Evolutionary conservation across 2,329 filamentous ascomycete genomes (phyloP), one percentile per base, ranked within the genome.

Genomic region (Penicillium oxalicum): DNA sequence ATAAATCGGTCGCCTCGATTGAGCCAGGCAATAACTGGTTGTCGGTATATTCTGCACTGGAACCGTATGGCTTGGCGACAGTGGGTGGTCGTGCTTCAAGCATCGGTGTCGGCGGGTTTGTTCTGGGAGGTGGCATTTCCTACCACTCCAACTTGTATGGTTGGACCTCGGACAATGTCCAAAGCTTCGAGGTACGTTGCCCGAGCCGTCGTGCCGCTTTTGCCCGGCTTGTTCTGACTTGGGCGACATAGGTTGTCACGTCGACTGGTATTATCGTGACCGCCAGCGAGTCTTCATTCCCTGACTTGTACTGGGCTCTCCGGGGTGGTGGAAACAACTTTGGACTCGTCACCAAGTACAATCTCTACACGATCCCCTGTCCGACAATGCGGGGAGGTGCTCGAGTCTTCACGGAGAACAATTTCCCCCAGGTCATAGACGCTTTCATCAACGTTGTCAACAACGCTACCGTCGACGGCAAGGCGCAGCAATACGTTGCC

Each of bases 291-390:
- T 53, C 42, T 1, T 48, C 61, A 6, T 59, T 68, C 40, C 25
- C 61, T 1, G 70, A 74, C 42, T 62, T 74, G 0, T 74, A 64
- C 55, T 71, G 63, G 60, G 71, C 71, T 5, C 57, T 73, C 5
- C 61, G 65, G 9, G 72, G 71, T 8, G 71, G 71, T 9, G 67
- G 68, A 28, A 67, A 65, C 55, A 71, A 70, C 49, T 64, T 70
- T 45, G 63, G 57, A 26, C 60, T 71, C 36, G 66, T 72, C 46
- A 69, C 73, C 12, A 61, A 58, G 8, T 70, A 71, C 49, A 68
- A 73, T 24, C 58, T 77, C 11, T 61, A 61, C 9, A 70, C 71
- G 0, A 66, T 69, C 40, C 60, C 65, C 1, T 67, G 61, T 6
- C 68, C 65, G 9, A 29, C 62, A 2, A 61, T 76, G 44, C 73